Conservation (phyloP, 148 eudicot genomes). For the Heliamphora exappendiculata region DNA sequence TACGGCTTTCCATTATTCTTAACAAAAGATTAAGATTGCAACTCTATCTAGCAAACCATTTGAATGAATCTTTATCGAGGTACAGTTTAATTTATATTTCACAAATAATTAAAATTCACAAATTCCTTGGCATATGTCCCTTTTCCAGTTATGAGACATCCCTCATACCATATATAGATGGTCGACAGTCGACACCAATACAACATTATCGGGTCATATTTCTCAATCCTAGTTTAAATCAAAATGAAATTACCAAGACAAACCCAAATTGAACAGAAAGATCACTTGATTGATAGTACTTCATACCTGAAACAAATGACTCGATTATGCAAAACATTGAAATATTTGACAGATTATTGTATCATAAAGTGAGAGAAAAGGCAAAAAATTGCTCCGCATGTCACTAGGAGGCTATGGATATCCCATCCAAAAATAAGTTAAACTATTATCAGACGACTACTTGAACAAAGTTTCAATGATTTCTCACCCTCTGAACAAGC, state of each 20-base stretch:
- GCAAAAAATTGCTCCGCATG: not conserved
- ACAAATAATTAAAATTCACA: not conserved
- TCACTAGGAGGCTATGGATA: not conserved
- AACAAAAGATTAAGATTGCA: too few species aligned
- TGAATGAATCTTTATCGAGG: not conserved
- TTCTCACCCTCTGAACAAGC: constrained; percentile 85
- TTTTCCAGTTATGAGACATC: constrained; percentile 1
- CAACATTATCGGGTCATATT: not conserved
- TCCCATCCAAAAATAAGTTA: not conserved
- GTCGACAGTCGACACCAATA: not conserved
- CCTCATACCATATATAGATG: not conserved
- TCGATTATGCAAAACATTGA: not conserved
- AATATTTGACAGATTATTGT: not conserved
- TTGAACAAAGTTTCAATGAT: constrained; percentile 1
- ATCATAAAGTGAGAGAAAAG: too few species aligned
- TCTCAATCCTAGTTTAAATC: not conserved
- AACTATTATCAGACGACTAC: not conserved
- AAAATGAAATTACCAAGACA: not conserved
- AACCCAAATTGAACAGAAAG: not conserved
- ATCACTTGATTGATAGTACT: not conserved
- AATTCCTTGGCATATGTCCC: not conserved
- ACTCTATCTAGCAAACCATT: not conserved
- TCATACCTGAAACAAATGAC: not conserved
- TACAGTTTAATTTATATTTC: not conserved
- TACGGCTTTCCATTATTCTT: too few species aligned